These are phyloP conservation scores for Alternaria dauci DNA, from an alignment of 2,329 filamentous ascomycete genomes.

Conservation along the genomic window DNA sequence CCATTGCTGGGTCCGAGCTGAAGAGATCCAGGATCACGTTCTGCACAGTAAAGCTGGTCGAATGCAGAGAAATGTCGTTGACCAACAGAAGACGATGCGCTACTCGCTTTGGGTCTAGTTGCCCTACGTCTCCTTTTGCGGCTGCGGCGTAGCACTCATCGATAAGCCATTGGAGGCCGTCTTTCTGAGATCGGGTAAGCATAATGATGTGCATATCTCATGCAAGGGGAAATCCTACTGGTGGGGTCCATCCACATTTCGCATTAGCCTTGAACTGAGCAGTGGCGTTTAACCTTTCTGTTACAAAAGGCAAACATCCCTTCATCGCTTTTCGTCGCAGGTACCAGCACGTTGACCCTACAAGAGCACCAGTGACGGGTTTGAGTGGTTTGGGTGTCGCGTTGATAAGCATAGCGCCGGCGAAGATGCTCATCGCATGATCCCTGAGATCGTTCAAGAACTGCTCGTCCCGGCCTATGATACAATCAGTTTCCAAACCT, in stretches of 20 bases:
- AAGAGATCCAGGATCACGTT: slow-evolving; percentile 27
- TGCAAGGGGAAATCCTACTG: slow-evolving; percentile 8
- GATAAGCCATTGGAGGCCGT: slow-evolving; percentile 29
- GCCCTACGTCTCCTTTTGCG: slow-evolving; percentile 16
- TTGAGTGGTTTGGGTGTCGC: slow-evolving; percentile 21
- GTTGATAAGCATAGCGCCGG: slow-evolving; percentile 26
- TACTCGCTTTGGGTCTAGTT: slow-evolving; percentile 24
- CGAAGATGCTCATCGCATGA: slow-evolving; percentile 25
- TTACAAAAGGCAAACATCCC: slow-evolving; percentile 24
- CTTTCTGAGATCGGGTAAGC: slow-evolving; percentile 18
- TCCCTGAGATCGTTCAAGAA: slow-evolving; percentile 22
- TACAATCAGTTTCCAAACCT: neutral
- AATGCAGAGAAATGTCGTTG: slow-evolving; percentile 25
- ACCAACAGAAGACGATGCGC: slow-evolving; percentile 25
- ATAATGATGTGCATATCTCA: neutral
- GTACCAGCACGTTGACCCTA: slow-evolving; percentile 21
- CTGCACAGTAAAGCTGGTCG: slow-evolving; percentile 25
- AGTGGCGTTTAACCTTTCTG: slow-evolving; percentile 23
- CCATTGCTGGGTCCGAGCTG: slow-evolving; percentile 20
- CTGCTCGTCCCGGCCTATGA: slow-evolving; percentile 19
- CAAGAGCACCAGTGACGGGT: slow-evolving; percentile 18
- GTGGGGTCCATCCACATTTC: slow-evolving; percentile 21
- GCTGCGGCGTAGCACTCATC: slow-evolving; percentile 22
- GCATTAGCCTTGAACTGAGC: slow-evolving; percentile 21
- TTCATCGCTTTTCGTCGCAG: slow-evolving; percentile 18